Evolutionary conservation across 352 stramenopile genomes (phyloP), one percentile per base, ranked within the genome.

Genomic region (Phytophthora tubulina): DNA sequence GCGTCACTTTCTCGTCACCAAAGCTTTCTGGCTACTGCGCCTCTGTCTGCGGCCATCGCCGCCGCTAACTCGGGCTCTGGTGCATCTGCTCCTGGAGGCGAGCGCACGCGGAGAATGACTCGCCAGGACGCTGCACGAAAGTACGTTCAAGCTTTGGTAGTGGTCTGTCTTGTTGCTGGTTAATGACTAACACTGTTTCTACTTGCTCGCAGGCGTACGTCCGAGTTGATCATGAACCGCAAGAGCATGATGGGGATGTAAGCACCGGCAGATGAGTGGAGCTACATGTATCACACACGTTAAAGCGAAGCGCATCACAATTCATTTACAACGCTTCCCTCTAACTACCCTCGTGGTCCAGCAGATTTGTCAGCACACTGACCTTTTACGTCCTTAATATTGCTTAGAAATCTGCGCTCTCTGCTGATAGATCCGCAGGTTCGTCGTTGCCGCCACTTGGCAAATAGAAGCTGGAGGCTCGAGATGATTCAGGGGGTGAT

Each of bases 191-290:
- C 39, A 2, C 13, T 45, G 46, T 51, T 73, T 45, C 15, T 54
- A 55, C 15, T 65, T 53, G 17, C 15, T 72, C 36, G 21, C 59
- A 96, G 89, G 41, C 86, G 89, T 49, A 96, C 89, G 44, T 95
- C 89, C 7, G 89, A 96, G 72, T 63, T 96, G 30, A 95, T 96
- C 58, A 87, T 94, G 86, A 92, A 86, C 46, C 85, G 88, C 49
- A 94, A 93, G 66, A 93, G 74, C 33, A 74, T 79, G 79, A 76
- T 89, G 69, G 82, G 49, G 44, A 62, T 56, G 61, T 80, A 58
- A 73, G 35, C 32, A 46, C 27, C 36, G 21, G 21, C 35, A 21
- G 31, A 50, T 41, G 2, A 61, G 35, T n/a, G 30, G 8, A 63
- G 56, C 38, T 62, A 39, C 69, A 56, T 58, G 15, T 42, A 56